Base-by-base conservation (phyloP, 768 basidiomycete genomes). In the Porpolomopsis calyptriformis region DNA sequence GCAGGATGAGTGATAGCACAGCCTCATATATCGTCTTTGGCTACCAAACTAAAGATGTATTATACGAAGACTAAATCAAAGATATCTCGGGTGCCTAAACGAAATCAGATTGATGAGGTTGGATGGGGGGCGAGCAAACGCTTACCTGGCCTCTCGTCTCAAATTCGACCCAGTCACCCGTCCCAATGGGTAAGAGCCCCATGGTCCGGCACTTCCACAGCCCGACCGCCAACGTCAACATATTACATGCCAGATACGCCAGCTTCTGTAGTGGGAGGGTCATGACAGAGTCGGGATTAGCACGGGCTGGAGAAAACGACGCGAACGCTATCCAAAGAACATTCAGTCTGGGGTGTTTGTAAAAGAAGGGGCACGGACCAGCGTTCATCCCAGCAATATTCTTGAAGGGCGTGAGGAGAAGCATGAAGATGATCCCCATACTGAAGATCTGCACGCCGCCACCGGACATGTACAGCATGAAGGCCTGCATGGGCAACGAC, bases 381-480 rank as follows among this genome's bases (percentile, higher is more conserved):
- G 76, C 69, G 57, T 92, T 84, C 43, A 96, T 86, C 6, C 73
- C 75, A 43, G 77, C 74, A 10, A 92, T 60, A 45, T 89, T 91
- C 63, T 84, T 88, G 65, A 94, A 80, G 0, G 93, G 93, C 8
- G 78, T 74, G 48, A 88, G 68, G 48, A 97, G 74, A 10, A 97
- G 73, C 88, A 93, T 92, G 58, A 90, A 83, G 18, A 97, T 85
- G 61, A 92, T 93, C 26, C 93, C 91, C 71, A 97, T 89, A 65
- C 90, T 93, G 63, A 97, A 96, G 35, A 97, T 84, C 64, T 97
- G 93, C 11, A 97, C 85, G 41, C 90, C 89, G 10, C 89, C 83
- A 27, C 93, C 93, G 18, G 91, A 93, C 86, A 97, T 94, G 76
- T 97, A 97, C 26, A 97, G 73, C 93, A 97, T 97, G 67, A 97